phyloP scores from a whole-genome alignment of 2,329 filamentous ascomycete genomes.

The Ophiocordyceps robertsii region DNA sequence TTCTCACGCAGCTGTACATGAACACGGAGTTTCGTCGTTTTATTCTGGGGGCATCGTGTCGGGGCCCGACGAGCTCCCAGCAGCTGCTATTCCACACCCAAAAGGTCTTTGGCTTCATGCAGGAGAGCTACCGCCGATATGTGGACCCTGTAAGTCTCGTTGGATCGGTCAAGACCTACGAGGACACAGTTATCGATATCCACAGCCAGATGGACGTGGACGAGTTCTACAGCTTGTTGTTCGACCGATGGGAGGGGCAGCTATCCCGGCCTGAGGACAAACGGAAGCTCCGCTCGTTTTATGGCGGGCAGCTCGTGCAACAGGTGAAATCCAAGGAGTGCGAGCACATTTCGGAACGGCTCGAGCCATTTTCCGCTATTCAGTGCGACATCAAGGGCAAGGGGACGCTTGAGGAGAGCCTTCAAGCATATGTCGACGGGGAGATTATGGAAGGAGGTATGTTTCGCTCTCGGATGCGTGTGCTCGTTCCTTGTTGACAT shows the following conservation, averaged over 20 bases:
- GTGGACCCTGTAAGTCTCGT: slow-evolving; percentile 65
- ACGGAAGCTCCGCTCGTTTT: slow-evolving; percentile 66
- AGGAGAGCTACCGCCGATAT: slow-evolving; percentile 62
- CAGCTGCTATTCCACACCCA: slow-evolving; percentile 65
- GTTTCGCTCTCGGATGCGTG: slow-evolving; percentile 8
- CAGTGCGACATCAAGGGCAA: slow-evolving; percentile 97
- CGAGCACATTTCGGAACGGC: slow-evolving; percentile 77
- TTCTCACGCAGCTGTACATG: slow-evolving; percentile 93
- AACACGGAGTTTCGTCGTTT: slow-evolving; percentile 79
- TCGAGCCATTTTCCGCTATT: slow-evolving; percentile 87
- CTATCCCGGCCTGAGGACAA: slow-evolving; percentile 56
- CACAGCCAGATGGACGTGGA: slow-evolving; percentile 95
- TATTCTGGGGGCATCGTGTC: slow-evolving; percentile 52
- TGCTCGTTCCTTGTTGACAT: background rate
- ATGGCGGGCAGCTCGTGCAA: slow-evolving; percentile 81
- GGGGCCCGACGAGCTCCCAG: slow-evolving; percentile 43
- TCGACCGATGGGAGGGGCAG: slow-evolving; percentile 82
- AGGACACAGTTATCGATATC: slow-evolving; percentile 72
- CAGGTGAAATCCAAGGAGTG: slow-evolving; percentile 95
- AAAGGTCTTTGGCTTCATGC: slow-evolving; percentile 71
- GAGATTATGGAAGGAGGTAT: slow-evolving; percentile 85
- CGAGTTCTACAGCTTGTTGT: slow-evolving; percentile 89
- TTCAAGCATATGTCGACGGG: slow-evolving; percentile 90
- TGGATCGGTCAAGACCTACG: slow-evolving; percentile 65
- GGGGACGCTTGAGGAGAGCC: slow-evolving; percentile 65